A percentile compares a stretch with the other conserved stretches of the same genome.
These are phyloP conservation scores for Mikania micrantha DNA, from an alignment of 129 eudicot genomes.

Conservation along the genomic window DNA sequence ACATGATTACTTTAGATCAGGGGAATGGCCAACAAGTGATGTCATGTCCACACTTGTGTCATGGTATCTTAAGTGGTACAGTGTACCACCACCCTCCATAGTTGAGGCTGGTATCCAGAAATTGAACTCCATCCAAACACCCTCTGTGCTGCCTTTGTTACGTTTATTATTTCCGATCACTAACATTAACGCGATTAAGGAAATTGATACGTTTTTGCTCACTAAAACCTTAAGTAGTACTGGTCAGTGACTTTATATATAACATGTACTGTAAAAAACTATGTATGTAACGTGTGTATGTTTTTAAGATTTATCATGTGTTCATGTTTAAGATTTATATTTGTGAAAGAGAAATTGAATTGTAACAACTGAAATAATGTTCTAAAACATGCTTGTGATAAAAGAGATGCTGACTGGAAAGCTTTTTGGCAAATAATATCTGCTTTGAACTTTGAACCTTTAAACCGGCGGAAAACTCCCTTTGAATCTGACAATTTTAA, in stretches of 20 bases:
- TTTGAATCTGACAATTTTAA: too few species aligned
- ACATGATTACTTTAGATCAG: constrained; percentile 39
- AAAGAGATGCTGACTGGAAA: too few species aligned
- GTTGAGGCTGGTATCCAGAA: constrained; percentile 38
- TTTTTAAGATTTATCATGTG: not conserved
- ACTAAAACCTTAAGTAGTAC: not conserved
- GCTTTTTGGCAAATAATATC: too few species aligned
- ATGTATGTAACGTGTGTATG: not conserved
- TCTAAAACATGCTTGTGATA: too few species aligned
- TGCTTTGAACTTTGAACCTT: too few species aligned
- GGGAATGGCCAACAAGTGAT: constrained; percentile 53
- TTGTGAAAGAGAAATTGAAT: not conserved
- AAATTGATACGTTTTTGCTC: constrained; percentile 35
- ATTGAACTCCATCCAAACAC: constrained; percentile 24
- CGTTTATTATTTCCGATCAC: constrained; percentile 64
- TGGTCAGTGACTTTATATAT: not conserved
- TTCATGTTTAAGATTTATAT: not conserved
- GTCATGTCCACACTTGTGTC: constrained; percentile 39
- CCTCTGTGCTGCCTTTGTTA: constrained; percentile 49
- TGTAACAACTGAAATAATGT: not conserved
- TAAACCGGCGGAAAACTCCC: too few species aligned
- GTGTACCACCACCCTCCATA: constrained; percentile 54
- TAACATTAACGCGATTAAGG: constrained; percentile 49
- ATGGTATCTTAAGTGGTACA: constrained; percentile 88
- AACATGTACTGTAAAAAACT: not conserved